Base-by-base conservation (phyloP, 1,284 basidiomycete genomes). In the Psilocybe mexicana region DNA sequence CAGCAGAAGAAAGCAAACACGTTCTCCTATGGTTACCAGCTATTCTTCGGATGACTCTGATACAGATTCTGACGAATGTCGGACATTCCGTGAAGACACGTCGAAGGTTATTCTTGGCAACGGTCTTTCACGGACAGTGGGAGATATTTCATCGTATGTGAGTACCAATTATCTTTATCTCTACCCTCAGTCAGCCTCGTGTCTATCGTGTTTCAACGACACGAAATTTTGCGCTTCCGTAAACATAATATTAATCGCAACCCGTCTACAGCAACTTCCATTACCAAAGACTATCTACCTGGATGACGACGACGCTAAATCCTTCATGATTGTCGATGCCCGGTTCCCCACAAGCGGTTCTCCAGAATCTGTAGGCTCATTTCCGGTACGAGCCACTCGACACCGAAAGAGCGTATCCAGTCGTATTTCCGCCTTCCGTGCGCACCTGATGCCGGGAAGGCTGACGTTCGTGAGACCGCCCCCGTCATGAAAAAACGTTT, bases 41-140 rank as follows among this genome's bases (percentile, higher is more conserved):
- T 52, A 42, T 12, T 63, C 66, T 50, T 69, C 65, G 38, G 66
- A 69, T 18, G 68, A 69, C 45, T 67, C 67, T 35, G 62, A 62
- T 45, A 63, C 68, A n/a, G 71, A 70, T 54, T 64, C 65, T 23
- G 69, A 71, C 53, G 67, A 69, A 56, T 68, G 63, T 49, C 58
- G 53, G 55, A 69, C 68, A 18, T 65, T 62, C 51, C 59, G 61
- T 35, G 65, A 70, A 46, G 58, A 59, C 23, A 26, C 48, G 10
- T n/a, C 23, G 52, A 58, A 47, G 36, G 26, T 55, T 51, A 59
- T 60, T 40, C 36, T 55, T 62, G 51, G 51, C 40, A 48, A 45
- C 55, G 58, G 45, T 36, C 30, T 52, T 30, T 55, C 46, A 47
- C 18, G 47, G 23, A 38, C 47, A 51, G 55, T 59, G 61, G 61